Percentiles rank a stretch among this genome's conserved stretches.
Evolutionary conservation across 176 grass and related monocot genomes (phyloP).

Genomic region (Miscanthus lutarioriparius): DNA sequence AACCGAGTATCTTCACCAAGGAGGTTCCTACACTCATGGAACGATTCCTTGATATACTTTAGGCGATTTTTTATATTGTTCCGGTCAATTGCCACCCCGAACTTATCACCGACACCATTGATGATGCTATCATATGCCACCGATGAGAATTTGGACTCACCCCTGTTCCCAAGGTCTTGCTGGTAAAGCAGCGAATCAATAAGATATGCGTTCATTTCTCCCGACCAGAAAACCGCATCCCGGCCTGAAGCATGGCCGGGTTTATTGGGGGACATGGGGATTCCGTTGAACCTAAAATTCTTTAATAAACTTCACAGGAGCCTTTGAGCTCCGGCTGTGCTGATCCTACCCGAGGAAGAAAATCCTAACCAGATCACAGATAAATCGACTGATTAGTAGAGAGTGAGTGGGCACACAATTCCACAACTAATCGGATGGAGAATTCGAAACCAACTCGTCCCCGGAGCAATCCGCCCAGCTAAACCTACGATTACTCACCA

Average conservation of each 20-base stretch:
- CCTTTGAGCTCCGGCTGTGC: neutral
- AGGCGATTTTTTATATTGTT: constrained; percentile 55
- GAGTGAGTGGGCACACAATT: neutral
- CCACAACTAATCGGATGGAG: neutral
- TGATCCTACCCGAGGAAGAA: constrained; percentile 2
- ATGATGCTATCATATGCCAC: constrained; percentile 44
- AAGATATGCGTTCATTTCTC: constrained; percentile 45
- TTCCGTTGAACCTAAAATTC: neutral
- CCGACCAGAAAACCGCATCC: constrained; percentile 48
- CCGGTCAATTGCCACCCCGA: constrained; percentile 41
- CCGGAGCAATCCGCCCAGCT: neutral
- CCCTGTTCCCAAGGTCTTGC: constrained; percentile 49
- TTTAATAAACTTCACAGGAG: neutral
- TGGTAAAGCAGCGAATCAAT: constrained; percentile 45
- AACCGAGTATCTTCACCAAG: constrained; percentile 35
- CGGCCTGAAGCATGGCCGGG: constrained; percentile 12
- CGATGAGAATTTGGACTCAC: constrained; percentile 30
- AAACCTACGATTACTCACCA: neutral
- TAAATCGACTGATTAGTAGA: neutral
- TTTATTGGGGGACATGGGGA: neutral
- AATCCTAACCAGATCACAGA: neutral
- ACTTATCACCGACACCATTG: constrained; percentile 37
- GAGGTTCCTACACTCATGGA: constrained; percentile 46
- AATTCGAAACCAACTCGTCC: neutral
- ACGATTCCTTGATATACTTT: constrained; percentile 46